Base-by-base conservation (phyloP, 495 filamentous ascomycete species). In the Daldinia concentrica region DNA sequence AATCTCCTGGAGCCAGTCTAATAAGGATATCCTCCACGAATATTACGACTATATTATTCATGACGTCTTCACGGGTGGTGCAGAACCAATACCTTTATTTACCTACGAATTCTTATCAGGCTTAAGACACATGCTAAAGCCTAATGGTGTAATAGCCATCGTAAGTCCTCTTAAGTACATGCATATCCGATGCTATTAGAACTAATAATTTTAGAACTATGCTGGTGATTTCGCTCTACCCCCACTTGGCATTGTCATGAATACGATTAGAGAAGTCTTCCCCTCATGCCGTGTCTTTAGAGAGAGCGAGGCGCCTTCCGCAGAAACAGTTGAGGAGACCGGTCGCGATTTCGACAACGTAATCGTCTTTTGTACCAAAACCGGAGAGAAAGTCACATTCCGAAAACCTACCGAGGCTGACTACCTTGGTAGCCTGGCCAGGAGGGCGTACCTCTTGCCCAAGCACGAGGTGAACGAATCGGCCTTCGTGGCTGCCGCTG, bases 61-160 rank as follows among this genome's bases (percentile, higher is more conserved):
- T 73, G 95, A 99, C 73, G 95, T 99, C n/a, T 99, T 99, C 82
- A 99, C 95, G 0, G 95, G 95, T 15, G 95, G 95, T 62, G 93
- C 93, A 2, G 95, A 98, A 76, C 95, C 95, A 1, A 86, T 93
- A 15, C 82, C 90, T 19, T 86, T 99, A 1, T 98, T 99, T 80
- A 98, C 95, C 0, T 69, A 88, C 2, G 91, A 95, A 71, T 97
- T 99, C 73, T 79, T 99, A 12, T 73, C 81, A 34, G 86, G 88
- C 29, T 81, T 99, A 17, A 76, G 86, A 58, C 77, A 84, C 1
- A 85, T 97, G 15, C 86, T 99, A 37, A 91, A 87, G 62, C 85
- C 89, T 0, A 85, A 92, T 62, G 95, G 95, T 48, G 91, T 93
- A 37, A 90, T 98, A 66, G 95, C 95, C 22, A 95, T 99, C 70